Percentiles rank a stretch among this genome's conserved stretches.
Conservation (phyloP, 148 eudicot genomes). For the Chenopodium quinoa region DNA sequence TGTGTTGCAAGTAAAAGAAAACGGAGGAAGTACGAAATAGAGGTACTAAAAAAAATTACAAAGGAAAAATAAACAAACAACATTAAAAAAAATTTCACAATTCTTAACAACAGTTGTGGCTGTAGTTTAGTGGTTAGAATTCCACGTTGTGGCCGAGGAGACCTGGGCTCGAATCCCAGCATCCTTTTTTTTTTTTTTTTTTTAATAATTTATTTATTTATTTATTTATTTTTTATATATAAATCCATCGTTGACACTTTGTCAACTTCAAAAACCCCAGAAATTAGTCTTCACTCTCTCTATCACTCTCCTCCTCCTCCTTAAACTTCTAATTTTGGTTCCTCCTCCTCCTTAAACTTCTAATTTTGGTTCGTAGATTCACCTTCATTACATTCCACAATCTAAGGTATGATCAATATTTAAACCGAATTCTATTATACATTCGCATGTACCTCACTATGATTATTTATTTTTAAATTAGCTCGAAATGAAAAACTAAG, state of each 20-base stretch:
- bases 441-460: background rate
- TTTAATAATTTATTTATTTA: too few species aligned
- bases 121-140: conserved; percentile 13
- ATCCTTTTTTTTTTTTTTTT: background rate
- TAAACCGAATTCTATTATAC: too few species aligned
- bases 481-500: too few species aligned
- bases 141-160: conserved; percentile 13
- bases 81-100: too few species aligned
- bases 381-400: background rate
- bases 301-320: background rate
- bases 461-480: too few species aligned
- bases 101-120: background rate
- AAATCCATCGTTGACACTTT: too few species aligned
- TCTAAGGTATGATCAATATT: background rate
- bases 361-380: background rate
- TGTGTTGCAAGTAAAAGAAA: too few species aligned
- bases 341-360: background rate
- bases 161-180: conserved; percentile 17
- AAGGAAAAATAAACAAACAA: too few species aligned
- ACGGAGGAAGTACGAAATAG: too few species aligned
- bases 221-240: too few species aligned
- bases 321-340: background rate
- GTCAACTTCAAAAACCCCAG: background rate
- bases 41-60: too few species aligned
- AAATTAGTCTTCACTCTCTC: too few species aligned